These are phyloP conservation scores for Kazachstania psychrophila DNA, from an alignment of 805 yeast genomes.

Conservation along the genomic window DNA sequence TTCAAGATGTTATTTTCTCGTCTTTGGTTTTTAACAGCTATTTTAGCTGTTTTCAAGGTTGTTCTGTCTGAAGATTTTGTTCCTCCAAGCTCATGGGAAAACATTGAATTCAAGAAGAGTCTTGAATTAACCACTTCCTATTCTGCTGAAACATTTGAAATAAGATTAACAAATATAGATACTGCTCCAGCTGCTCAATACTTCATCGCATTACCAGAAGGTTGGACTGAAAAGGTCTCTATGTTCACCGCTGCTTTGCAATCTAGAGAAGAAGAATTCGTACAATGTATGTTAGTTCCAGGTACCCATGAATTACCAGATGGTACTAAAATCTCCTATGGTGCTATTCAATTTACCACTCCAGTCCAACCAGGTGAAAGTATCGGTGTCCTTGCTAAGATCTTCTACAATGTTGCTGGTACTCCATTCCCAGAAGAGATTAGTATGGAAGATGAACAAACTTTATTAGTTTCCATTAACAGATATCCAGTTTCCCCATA, in stretches of 20 bases:
- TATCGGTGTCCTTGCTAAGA: constrained; percentile 40
- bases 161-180: constrained; percentile 53
- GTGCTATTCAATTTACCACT: constrained; percentile 45
- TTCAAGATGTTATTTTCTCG: background rate
- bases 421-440: constrained; percentile 58
- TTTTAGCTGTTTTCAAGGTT: background rate
- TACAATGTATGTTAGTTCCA: constrained; percentile 23
- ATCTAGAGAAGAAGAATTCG: constrained; percentile 18
- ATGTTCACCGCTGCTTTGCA: constrained; percentile 35
- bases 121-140: constrained; percentile 62
- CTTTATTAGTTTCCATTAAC: constrained; percentile 43
- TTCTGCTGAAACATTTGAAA: constrained; percentile 48
- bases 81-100: constrained; percentile 37
- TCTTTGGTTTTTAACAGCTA: constrained; percentile 4
- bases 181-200: constrained; percentile 46
- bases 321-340: constrained; percentile 32
- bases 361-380: constrained; percentile 59
- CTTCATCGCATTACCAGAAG: constrained; percentile 48
- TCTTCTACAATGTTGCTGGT: constrained; percentile 40
- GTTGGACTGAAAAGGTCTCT: constrained; percentile 35
- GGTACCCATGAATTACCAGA: constrained; percentile 18
- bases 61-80: constrained; percentile 4
- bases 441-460: constrained; percentile 52
- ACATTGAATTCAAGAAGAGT: constrained; percentile 43
- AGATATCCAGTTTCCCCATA: constrained; percentile 57